These are phyloP conservation scores for Aquilaria agallochum DNA, from an alignment of 441 rosid species.

Conservation along the genomic window DNA sequence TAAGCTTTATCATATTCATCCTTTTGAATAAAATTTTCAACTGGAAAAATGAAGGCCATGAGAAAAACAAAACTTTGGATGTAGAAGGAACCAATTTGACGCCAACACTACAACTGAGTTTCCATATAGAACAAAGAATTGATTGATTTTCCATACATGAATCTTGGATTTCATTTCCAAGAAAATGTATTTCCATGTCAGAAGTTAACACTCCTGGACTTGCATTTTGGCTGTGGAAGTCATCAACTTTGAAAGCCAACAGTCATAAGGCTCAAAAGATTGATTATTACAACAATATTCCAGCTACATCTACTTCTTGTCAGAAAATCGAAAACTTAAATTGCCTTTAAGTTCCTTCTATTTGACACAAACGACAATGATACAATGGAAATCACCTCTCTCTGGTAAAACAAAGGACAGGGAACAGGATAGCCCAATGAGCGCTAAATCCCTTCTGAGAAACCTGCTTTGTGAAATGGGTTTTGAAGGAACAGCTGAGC, in stretches of 20 bases:
- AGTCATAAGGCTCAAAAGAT: not conserved
- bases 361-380: not conserved
- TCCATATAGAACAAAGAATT: too few relatives aligned
- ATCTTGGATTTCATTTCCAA: too few relatives aligned
- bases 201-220: too few relatives aligned
- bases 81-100: too few relatives aligned
- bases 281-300: not conserved
- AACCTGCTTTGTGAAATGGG: conserved; percentile 31
- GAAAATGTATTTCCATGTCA: too few relatives aligned
- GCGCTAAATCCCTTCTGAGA: conserved; percentile 62
- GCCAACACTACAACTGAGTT: too few relatives aligned
- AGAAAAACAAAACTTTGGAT: too few relatives aligned
- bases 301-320: not conserved
- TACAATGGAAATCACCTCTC: conserved; percentile 33
- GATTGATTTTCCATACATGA: too few relatives aligned
- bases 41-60: too few relatives aligned
- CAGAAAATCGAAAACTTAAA: not conserved
- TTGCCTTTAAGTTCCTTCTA: too few relatives aligned
- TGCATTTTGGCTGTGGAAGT: not conserved
- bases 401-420: conserved; percentile 37
- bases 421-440: conserved; percentile 65
- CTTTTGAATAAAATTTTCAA: too few relatives aligned
- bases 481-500: conserved; percentile 31
- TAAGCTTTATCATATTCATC: too few relatives aligned
- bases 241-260: not conserved